Evolutionary conservation across 352 stramenopile species (phyloP), one percentile per base, ranked within the genome.

Genomic region (Phytophthora vignae): DNA sequence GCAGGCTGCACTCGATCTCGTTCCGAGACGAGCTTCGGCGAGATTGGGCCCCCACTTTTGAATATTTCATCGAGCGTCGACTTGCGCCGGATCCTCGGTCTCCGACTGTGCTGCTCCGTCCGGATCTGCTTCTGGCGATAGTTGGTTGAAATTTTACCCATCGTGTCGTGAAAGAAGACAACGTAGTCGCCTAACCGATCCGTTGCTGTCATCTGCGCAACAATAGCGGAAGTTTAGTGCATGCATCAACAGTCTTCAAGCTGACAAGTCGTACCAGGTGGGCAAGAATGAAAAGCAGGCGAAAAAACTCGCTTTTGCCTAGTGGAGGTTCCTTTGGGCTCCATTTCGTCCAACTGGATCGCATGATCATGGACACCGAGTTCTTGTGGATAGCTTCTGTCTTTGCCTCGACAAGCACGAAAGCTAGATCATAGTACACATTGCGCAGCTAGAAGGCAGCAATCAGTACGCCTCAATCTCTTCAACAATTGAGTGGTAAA

Each of bases 321-420:
- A 94, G 73, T 33, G 85, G 84, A 29, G 74, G 61, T 33, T 92
- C 84, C 29, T 85, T 88, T 17, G 73, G 15, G 29, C 65, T 87
- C 82, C 85, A 96, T 63, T 93, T 93, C 17, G 83, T 85, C 85
- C 87, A 95, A 36, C 58, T 79, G 10, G 77, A 69, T 11, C 83
- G 82, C 74, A 95, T 66, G 59, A 94, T 85, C 77, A 93, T 93
- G 3, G 83, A 91, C 17, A 94, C 85, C 1, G 84, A 88, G 66
- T 93, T 93, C 68, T 93, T 92, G 68, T 93, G 84, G 5, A 88
- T 82, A 5, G 76, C 93, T 69, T 93, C 81, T 5, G 86, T 93
- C 67, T 93, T 93, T 36, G 84, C 84, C 53, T 93, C 81, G 4
- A 95, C 82, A 2, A 95, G 69, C 33, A 94, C 82, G 49, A 86